Evolutionary conservation across 352 stramenopile genomes (phyloP).

Genomic region (Peronospora tabacina): DNA sequence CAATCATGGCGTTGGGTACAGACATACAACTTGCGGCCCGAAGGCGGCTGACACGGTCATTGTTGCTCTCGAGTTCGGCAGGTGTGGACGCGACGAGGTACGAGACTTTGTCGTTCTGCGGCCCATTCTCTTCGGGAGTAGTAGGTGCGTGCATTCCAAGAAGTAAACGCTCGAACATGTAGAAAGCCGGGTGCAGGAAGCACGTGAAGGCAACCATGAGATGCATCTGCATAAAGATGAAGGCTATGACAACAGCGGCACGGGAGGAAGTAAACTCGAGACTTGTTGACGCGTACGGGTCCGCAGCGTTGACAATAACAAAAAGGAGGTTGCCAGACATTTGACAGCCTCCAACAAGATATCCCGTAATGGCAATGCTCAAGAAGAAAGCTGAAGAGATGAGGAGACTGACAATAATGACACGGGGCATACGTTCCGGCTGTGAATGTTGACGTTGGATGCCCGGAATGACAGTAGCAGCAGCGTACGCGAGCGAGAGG

Average conservation of each 20-base stretch:
- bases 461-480: conserved; percentile 22
- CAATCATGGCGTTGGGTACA: conserved; percentile 12
- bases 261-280: conserved; percentile 18
- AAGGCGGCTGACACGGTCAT: conserved; percentile 1
- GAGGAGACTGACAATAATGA: conserved; percentile 21
- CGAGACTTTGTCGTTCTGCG: conserved; percentile 26
- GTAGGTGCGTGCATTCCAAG: conserved; percentile 18
- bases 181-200: conserved; percentile 25
- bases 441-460: conserved; percentile 25
- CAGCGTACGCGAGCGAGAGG: conserved; percentile 25
- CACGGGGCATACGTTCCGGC: conserved; percentile 24
- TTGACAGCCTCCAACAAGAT: conserved; percentile 17
- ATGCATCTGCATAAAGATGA: conserved; percentile 28
- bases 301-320: conserved; percentile 15
- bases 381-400: conserved; percentile 20
- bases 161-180: conserved; percentile 24
- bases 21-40: conserved; percentile 7
- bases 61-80: conserved; percentile 26
- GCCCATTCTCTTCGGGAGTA: not conserved
- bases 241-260: conserved; percentile 20
- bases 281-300: conserved; percentile 14
- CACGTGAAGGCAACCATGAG: conserved; percentile 22
- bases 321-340: conserved; percentile 28
- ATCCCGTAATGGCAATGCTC: conserved; percentile 12
- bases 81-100: conserved; percentile 22